Base-by-base conservation (phyloP, 441 rosid genomes). In the Corymbia citriodora region DNA sequence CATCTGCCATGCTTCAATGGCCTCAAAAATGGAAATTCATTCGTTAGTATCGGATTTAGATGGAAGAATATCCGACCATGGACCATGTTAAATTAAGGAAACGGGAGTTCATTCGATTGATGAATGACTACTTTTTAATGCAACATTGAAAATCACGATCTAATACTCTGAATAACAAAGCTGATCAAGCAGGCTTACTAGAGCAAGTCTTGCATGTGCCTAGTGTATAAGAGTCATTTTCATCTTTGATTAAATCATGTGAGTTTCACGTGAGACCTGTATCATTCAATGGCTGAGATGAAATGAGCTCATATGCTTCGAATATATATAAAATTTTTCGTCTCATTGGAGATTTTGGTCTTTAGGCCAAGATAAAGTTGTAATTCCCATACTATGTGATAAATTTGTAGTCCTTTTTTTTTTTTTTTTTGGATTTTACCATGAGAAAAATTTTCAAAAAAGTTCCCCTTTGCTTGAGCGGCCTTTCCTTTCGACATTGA, bases 211-310 rank as follows among this genome's bases (percentile, higher is more conserved):
- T 40, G 17, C n/a, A 74, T 12, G 3, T 0, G 1, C 12, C 10
- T 3, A 14, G 49, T 40, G 5, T 40, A 74, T 11, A 10, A 12
- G 3, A 74, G 83, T 0, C 4, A 2, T 74, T 1, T 21, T 0
- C 1, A 40, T 40, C 2, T 12, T 4, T 45, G 8, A 40, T 21
- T 40, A 5, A 3, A 74, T 74, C n/a, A 74, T 21, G 17, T 6
- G 50, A 7, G 25, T 74, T 10, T 74, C 29, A 74, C 29, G 5
- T 74, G 17, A 21, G n/a, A 0, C 0, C 0, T 2, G 40, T 13
- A 21, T 0, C 6, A 74, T 74, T 40, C 14, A 6, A 74, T 21
- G 0, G 0, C 1, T 40, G 3, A 40, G 29, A 74, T 74, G 9
- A 40, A 74, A 74, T 74, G 2, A 2, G 17, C 3, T 74, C 29